Evolutionary conservation across 768 basidiomycete species (phyloP), one percentile per base, ranked within the genome.

Genomic region (Trametes sanguinea): DNA sequence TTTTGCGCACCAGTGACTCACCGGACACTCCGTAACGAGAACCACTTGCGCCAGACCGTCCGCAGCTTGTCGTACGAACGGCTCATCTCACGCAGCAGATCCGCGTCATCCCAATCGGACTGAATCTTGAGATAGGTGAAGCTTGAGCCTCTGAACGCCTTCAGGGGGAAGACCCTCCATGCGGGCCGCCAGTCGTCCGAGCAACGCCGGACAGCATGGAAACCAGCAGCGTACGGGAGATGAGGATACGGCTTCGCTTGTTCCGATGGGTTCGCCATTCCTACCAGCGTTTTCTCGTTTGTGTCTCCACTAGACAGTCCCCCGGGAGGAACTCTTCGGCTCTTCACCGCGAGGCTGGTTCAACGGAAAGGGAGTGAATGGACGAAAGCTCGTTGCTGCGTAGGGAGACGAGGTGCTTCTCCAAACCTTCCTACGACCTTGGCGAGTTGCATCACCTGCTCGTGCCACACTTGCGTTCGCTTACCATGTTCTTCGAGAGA

Each of bases 141-240:
- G 40, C 61, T 43, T 7, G 61, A 52, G 2, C 68, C 68, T 44
- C 65, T 60, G 59, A 69, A 69, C 16, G 61, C 68, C 56, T 69
- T 69, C 40, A 69, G 52, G 7, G 68, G 68, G 56, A 69, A 69
- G 13, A 63, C 59, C 27, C 39, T 35, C 68, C 68, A 69, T 1
- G 51, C n/a, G 5, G 65, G 68, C 2, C 22, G 35, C 68, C 68
- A 69, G 22, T 54, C 56, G 2, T 61, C 52, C 3, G 46, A 54
- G 53, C 45, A 54, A 35, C 60, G 52, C 2, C 52, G 59, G 11
- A 54, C 46, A 22, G 53, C 46, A 9, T 30, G 54, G 33, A 67
- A 43, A 2, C 66, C 66, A 2, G 53, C 61, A 3, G 66, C 66
- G 39, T 57, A 60, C 16, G 64, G 55, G 6, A 53, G 51, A n/a